Evolutionary conservation across 306 rosid genomes (phyloP).

Genomic region (Benincasa hispida): DNA sequence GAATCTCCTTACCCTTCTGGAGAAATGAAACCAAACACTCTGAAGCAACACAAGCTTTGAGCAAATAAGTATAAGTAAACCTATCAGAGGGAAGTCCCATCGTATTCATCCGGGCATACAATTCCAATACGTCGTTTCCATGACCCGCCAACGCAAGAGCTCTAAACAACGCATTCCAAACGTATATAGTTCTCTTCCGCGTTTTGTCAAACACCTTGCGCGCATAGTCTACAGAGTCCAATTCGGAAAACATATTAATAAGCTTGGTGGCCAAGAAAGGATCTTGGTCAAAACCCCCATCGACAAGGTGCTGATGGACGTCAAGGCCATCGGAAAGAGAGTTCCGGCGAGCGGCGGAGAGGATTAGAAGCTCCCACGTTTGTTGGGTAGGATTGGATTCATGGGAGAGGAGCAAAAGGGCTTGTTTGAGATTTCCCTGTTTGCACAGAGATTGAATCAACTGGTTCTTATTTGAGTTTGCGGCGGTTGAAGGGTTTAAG

Average conservation of each 20-base stretch:
- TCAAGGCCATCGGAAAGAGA: conserved; percentile 51
- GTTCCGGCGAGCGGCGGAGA: conserved; percentile 44
- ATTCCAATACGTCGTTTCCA: conserved; percentile 50
- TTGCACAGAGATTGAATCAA: conserved; percentile 67
- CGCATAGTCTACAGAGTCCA: conserved; percentile 54
- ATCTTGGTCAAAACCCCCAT: conserved; percentile 51
- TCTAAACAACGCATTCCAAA: conserved; percentile 77
- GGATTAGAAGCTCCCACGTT: conserved; percentile 60
- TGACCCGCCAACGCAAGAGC: conserved; percentile 60
- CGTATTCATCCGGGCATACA: conserved; percentile 59
- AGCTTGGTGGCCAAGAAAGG: conserved; percentile 84
- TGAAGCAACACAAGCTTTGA: conserved; percentile 77
- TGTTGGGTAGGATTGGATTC: conserved; percentile 65
- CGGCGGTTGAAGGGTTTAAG: conserved; percentile 24
- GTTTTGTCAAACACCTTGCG: conserved; percentile 65
- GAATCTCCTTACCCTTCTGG: conserved; percentile 77
- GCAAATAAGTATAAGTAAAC: conserved; percentile 66
- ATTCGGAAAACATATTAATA: conserved; percentile 63
- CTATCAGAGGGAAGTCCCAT: conserved; percentile 44
- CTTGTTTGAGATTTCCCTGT: conserved; percentile 65
- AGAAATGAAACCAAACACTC: conserved; percentile 37
- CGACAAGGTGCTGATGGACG: conserved; percentile 42
- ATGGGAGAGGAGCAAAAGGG: conserved; percentile 39
- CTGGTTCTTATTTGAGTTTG: conserved; percentile 23
- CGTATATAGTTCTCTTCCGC: conserved; percentile 57